Conservation (phyloP, 208 protist species). For the Trypanosoma cruzi region DNA sequence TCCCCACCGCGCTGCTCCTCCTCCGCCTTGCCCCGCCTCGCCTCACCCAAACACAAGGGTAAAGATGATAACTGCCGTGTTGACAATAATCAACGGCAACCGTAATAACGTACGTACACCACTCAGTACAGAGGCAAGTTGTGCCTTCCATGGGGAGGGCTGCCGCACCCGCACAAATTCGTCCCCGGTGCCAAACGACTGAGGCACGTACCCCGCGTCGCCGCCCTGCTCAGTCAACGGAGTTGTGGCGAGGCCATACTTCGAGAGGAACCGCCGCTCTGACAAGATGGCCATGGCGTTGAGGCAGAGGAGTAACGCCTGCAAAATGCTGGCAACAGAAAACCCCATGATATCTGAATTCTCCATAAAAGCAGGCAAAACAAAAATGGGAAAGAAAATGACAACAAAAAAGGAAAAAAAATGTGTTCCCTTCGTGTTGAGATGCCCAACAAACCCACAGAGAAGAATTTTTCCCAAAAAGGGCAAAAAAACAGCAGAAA, state of each 20-base stretch:
- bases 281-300: constrained; percentile 89
- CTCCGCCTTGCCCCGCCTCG: neutral
- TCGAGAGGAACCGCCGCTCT: constrained; percentile 76
- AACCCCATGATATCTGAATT: constrained; percentile 53
- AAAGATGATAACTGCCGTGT: constrained; percentile 67
- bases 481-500: neutral
- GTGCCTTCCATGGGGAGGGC: constrained; percentile 30
- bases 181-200: constrained; percentile 11
- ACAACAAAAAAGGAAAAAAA: constrained; percentile 5
- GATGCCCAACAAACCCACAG: neutral
- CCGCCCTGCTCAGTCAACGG: constrained; percentile 21
- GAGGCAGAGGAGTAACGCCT: constrained; percentile 55
- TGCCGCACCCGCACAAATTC: constrained; percentile 5
- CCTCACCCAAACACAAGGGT: constrained; percentile 66
- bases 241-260: constrained; percentile 61
- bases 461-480: neutral
- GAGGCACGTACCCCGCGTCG: neutral
- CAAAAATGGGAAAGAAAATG: neutral
- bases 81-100: constrained; percentile 81
- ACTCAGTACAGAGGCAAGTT: constrained; percentile 64
- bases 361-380: neutral
- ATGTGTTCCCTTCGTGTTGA: neutral
- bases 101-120: constrained; percentile 80
- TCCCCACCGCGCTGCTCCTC: neutral
- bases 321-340: constrained; percentile 60